Evolutionary conservation across 2,329 filamentous ascomycete genomes (phyloP), one percentile per base, ranked within the genome.

Genomic region (Hymenoscyphus linearis): DNA sequence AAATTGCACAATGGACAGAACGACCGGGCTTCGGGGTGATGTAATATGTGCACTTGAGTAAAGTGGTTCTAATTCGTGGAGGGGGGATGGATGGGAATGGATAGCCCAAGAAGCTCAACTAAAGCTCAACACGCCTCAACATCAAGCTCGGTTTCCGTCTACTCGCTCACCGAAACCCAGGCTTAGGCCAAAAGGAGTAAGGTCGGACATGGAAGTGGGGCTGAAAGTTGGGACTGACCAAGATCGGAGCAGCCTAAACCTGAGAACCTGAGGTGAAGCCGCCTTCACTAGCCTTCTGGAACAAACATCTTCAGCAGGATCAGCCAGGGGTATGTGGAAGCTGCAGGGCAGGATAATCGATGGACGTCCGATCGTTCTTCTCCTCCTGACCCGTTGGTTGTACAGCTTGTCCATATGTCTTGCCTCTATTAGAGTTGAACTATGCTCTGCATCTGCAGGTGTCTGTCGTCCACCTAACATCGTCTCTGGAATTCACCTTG

Each of bases 51-150:
- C 3, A n/a, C n/a, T n/a, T n/a, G n/a, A n/a, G n/a, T n/a, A 50
- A 50, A 5, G 4, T 4, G 9, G 18, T 13, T 50, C 44, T 31
- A 22, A 50, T 50, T 50, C 44, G 44, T 50, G 44, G 44, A 9
- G 31, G 10, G 10, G 2, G 31, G 31, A 9, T 31, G 31, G 31
- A 31, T 50, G 44, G 22, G 44, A 50, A 50, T 25, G 22, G 9
- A 13, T 12, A 18, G 22, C 7, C 44, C 44, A 50, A 50, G 44
- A 50, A 50, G 44, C 44, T 50, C 44, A 50, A 50, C 44, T 50
- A 50, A 50, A 50, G 44, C 44, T 50, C 44, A 50, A 50, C 44
- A 50, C 18, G 44, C 44, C 44, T 50, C 44, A 50, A 50, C 44
- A 25, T 50, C 18, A 50, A 50, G 44, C 44, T 50, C 44, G 44